phyloP scores from a whole-genome alignment of 805 yeast species.

The Blastobotrys robertii region DNA sequence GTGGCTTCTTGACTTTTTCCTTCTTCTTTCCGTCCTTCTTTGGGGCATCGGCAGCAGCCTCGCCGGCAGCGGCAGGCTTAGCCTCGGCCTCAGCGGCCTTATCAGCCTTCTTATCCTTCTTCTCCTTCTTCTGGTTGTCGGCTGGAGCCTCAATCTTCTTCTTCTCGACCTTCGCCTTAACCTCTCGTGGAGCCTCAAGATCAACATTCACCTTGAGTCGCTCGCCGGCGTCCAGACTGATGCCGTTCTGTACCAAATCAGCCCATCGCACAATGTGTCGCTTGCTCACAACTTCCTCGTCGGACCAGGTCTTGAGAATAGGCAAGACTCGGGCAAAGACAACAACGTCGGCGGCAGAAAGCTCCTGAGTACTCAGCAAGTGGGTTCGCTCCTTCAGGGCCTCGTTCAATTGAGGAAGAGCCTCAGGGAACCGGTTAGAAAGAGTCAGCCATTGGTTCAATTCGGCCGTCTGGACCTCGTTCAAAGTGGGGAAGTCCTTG shows the following conservation, averaged over 20 bases:
- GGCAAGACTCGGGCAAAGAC: slow-evolving; percentile 62
- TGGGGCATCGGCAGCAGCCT: slow-evolving; percentile 15
- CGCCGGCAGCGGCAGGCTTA: slow-evolving; percentile 20
- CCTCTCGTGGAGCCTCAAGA: slow-evolving; percentile 63
- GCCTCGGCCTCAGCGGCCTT: slow-evolving; percentile 40
- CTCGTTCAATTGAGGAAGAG: slow-evolving; percentile 46
- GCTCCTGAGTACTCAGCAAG: slow-evolving; percentile 49
- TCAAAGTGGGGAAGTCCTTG: slow-evolving; percentile 8
- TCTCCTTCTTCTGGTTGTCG: slow-evolving; percentile 7
- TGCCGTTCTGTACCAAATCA: slow-evolving; percentile 70
- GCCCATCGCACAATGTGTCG: slow-evolving; percentile 93
- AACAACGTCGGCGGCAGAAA: slow-evolving; percentile 61
- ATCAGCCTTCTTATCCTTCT: slow-evolving; percentile 14
- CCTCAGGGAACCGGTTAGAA: slow-evolving; percentile 49
- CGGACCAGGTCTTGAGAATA: slow-evolving; percentile 44
- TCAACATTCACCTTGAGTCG: slow-evolving; percentile 49
- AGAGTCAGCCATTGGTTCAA: slow-evolving; percentile 73
- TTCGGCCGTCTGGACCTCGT: slow-evolving; percentile 52
- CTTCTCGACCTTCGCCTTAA: slow-evolving; percentile 39
- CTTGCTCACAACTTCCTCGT: slow-evolving; percentile 47
- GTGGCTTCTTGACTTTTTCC: slow-evolving; percentile 45
- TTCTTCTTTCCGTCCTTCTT: slow-evolving; percentile 23
- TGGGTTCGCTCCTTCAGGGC: slow-evolving; percentile 61
- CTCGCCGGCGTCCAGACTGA: slow-evolving; percentile 34
- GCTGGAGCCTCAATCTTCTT: slow-evolving; percentile 31